Conservation (phyloP, 2,329 filamentous ascomycete genomes). For the Neofusicoccum laricinum region DNA sequence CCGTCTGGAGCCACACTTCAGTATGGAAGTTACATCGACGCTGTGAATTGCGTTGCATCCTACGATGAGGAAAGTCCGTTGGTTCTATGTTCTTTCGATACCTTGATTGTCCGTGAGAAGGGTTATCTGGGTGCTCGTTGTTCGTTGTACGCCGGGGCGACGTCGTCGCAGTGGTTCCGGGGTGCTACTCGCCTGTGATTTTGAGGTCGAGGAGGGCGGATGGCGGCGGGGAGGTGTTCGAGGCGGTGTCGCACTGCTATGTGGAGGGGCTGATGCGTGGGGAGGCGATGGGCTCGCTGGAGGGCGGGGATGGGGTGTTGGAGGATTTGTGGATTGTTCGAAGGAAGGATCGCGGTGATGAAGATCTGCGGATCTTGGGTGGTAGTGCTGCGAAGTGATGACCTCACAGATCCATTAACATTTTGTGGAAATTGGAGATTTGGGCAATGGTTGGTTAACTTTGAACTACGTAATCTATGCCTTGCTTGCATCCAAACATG, state of each 20-base stretch:
- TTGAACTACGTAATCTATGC: too few species aligned
- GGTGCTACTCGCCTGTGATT: conserved; percentile 14
- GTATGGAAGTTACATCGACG: not conserved
- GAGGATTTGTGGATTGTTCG: not conserved
- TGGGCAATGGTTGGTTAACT: too few species aligned
- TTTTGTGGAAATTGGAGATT: too few species aligned
- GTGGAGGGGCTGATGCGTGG: not conserved
- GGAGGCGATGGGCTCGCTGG: not conserved
- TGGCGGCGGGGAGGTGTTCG: conserved; percentile 19
- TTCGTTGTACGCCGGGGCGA: not conserved
- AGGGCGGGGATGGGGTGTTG: not conserved
- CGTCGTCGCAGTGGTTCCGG: conserved; percentile 16
- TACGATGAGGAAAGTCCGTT: not conserved
- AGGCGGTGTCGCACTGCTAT: conserved; percentile 23
- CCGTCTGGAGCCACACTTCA: not conserved
- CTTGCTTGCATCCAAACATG: too few species aligned
- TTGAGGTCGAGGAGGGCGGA: conserved; percentile 20
- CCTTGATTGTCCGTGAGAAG: not conserved
- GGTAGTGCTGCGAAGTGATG: too few species aligned
- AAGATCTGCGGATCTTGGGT: too few species aligned
- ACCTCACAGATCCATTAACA: too few species aligned
- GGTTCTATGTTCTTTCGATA: not conserved
- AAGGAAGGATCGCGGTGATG: too few species aligned
- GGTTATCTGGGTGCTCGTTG: not conserved
- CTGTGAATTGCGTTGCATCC: not conserved